A percentile compares a stretch with the other conserved stretches of the same genome.
phyloP scores from a whole-genome alignment of 495 filamentous ascomycete genomes.

The Lentithecium fluviatile region DNA sequence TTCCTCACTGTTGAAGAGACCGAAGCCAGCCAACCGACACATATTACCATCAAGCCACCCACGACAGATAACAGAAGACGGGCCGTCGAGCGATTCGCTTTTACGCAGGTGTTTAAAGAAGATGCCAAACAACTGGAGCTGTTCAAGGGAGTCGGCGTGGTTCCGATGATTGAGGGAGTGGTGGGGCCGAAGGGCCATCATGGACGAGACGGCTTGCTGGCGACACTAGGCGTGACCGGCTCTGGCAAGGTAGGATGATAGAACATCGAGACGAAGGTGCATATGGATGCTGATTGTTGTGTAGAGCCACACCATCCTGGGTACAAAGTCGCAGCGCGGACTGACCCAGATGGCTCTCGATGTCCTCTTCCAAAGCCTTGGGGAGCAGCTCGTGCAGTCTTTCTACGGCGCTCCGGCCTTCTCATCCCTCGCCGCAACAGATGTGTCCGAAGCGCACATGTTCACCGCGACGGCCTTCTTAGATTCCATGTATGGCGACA shows the following conservation, averaged over 20 bases:
- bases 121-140: conserved; percentile 78
- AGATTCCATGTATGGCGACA: conserved; percentile 73
- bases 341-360: conserved; percentile 90
- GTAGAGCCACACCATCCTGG: conserved; percentile 95
- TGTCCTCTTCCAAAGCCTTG: conserved; percentile 78
- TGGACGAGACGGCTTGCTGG: conserved; percentile 83
- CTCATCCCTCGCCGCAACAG: conserved; percentile 68
- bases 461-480: conserved; percentile 74
- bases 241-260: conserved; percentile 77
- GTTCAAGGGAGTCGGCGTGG: conserved; percentile 77
- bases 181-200: conserved; percentile 65
- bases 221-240: conserved; percentile 91
- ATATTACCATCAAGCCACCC: conserved; percentile 86
- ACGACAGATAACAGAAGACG: conserved; percentile 69
- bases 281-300: background rate
- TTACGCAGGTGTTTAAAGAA: conserved; percentile 91
- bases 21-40: conserved; percentile 57
- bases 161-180: conserved; percentile 74
- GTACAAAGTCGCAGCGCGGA: conserved; percentile 79
- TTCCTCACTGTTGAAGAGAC: conserved; percentile 74
- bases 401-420: conserved; percentile 61
- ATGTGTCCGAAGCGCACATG: conserved; percentile 82
- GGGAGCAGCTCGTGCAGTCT: conserved; percentile 59
- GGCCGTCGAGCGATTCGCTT: conserved; percentile 88
- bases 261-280: background rate